Evolutionary conservation across 306 rosid species (phyloP).

Genomic region (Notholithocarpus densiflorus): DNA sequence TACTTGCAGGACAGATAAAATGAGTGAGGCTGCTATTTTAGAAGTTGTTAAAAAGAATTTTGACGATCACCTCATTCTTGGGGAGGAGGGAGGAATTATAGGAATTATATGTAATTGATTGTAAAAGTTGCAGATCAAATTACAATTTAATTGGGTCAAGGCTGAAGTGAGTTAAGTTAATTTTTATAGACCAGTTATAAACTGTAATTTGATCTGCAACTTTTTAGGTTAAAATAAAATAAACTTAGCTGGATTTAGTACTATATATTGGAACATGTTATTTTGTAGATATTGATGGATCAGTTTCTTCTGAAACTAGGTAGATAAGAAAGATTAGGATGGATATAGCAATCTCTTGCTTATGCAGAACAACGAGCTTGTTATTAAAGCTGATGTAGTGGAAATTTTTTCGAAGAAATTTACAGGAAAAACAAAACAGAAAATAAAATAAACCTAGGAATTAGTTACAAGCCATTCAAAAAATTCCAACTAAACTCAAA

Average conservation of each 20-base stretch:
- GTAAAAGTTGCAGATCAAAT: no score
- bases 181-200: neutral
- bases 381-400: no score
- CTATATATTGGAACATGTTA: neutral
- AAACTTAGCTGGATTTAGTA: neutral
- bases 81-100: conserved; percentile 96
- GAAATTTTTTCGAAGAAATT: no score
- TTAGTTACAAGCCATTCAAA: no score
- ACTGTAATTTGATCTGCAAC: neutral
- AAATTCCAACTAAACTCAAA: no score
- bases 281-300: neutral
- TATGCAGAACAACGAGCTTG: no score
- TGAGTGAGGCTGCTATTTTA: conserved; percentile 85
- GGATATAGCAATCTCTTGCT: neutral
- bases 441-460: no score
- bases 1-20: conserved; percentile 84
- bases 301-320: neutral
- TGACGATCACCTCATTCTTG: conserved; percentile 81
- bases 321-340: neutral
- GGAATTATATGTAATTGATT: conserved; percentile 26
- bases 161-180: neutral
- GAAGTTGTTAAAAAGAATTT: conserved; percentile 71
- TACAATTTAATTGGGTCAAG: neutral
- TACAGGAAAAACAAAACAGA: no score
- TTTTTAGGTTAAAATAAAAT: neutral